Evolutionary conservation across 2,329 filamentous ascomycete species (phyloP), one percentile per base, ranked within the genome.

Genomic region (Colletotrichum trifolii): DNA sequence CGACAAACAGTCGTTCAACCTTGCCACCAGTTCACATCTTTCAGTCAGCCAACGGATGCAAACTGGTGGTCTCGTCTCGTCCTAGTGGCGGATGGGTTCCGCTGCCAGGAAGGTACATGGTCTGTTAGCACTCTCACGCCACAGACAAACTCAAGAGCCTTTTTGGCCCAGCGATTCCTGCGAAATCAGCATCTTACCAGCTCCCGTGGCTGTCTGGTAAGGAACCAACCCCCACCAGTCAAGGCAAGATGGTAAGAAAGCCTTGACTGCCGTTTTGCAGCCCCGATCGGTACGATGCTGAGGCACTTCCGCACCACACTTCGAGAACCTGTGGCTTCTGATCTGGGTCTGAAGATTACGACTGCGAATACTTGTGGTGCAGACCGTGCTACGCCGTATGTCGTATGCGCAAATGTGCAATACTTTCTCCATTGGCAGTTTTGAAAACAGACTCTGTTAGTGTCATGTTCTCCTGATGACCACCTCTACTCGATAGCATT

Each of bases 161-260:
- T 33, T 47, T 49, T 56, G 53, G 62, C 59, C 47, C 62, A 46
- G 42, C 12, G 15, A 45, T 43, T 35, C 36, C 40, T 47, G 40
- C 34, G 34, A 48, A 58, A 65, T 65, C 62, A 49, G 62, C 62
- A 52, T 40, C 46, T 53, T 15, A 25, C 47, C 52, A 40, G 58
- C 35, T 35, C 15, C 25, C 39, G 62, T 65, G 58, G 58, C 58
- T 65, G 52, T 65, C 36, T 65, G 42, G 45, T 38, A 52, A 62
- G 47, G 53, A 61, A 57, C 38, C 47, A 61, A 47, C 52, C 58
- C 40, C 50, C 52, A 50, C 52, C 47, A 36, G 47, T 56, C 47
- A 17, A 48, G 62, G 58, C 35, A 56, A 34, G 46, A 65, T 45
- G 40, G 39, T 52, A 34, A 43, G 33, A 39, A 53, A 53, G 52